Conservation (phyloP, 192 early-diverging fungal species). For the Coemansia sp. region DNA sequence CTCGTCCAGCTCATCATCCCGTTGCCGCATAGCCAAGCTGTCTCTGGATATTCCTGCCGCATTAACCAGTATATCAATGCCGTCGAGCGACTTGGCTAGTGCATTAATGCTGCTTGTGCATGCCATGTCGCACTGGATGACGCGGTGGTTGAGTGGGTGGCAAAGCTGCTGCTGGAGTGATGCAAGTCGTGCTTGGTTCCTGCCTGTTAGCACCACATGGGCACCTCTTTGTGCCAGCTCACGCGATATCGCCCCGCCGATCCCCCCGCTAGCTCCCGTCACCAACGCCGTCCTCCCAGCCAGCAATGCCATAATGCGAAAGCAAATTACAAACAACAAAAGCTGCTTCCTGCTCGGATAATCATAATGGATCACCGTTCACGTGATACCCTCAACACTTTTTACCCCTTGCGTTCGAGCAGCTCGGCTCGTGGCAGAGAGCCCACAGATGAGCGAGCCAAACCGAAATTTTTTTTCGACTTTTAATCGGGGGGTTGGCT, state of each 20-base stretch:
- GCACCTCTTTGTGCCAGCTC: conserved; percentile 62
- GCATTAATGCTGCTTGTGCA: neutral
- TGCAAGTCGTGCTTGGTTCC: conserved; percentile 39
- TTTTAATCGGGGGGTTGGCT: too few species aligned
- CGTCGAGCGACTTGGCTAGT: neutral
- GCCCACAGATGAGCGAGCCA: neutral
- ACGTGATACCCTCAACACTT: conserved; percentile 45
- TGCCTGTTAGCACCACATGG: conserved; percentile 58
- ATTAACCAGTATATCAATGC: conserved; percentile 35
- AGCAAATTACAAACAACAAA: too few species aligned
- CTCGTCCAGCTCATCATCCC: conserved; percentile 48
- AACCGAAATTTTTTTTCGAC: conserved; percentile 9
- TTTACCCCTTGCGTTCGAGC: conserved; percentile 3
- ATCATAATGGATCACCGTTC: neutral
- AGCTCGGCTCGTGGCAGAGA: neutral
- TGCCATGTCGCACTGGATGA: conserved; percentile 19
- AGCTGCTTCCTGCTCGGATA: too few species aligned
- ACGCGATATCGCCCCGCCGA: conserved; percentile 65
- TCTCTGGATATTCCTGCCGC: conserved; percentile 57
- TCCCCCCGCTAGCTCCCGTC: conserved; percentile 77
- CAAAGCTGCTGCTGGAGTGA: conserved; percentile 20
- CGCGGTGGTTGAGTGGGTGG: neutral
- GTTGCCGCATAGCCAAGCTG: conserved; percentile 53
- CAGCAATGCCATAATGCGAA: conserved; percentile 2
- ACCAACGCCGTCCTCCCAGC: conserved; percentile 51